These are phyloP conservation scores for Nicotiana noctiflora DNA, from an alignment of 257 asterid genomes.

Conservation along the genomic window DNA sequence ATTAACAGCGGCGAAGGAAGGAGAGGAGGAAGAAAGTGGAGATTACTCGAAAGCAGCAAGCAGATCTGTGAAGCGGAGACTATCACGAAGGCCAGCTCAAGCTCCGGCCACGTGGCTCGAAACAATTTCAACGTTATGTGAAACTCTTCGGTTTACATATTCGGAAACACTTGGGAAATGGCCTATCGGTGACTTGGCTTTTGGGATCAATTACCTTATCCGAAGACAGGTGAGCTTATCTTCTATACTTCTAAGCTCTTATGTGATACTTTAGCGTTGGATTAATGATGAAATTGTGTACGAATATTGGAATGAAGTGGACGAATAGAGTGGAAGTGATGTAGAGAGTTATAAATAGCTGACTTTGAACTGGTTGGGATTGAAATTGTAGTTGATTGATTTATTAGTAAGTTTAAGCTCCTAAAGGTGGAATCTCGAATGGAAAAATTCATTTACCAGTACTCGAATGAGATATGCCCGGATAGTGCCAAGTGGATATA, in stretches of 20 bases:
- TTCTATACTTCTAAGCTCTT: background rate
- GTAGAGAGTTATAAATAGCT: background rate
- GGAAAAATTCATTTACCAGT: background rate
- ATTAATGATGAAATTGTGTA: background rate
- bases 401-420: background rate
- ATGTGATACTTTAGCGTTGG: background rate
- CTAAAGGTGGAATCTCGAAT: background rate
- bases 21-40: slow-evolving; percentile 28
- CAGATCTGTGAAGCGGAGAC: slow-evolving; percentile 52
- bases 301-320: background rate
- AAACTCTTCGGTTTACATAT: slow-evolving; percentile 74
- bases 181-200: slow-evolving; percentile 84
- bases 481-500: background rate
- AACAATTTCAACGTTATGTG: slow-evolving; percentile 59
- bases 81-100: slow-evolving; percentile 79
- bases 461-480: background rate
- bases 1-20: slow-evolving; percentile 34
- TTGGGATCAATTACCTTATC: slow-evolving; percentile 71
- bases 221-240: slow-evolving; percentile 55
- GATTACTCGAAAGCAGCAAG: slow-evolving; percentile 47
- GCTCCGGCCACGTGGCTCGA: slow-evolving; percentile 88
- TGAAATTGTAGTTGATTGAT: background rate
- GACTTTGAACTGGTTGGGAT: background rate
- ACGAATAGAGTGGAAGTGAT: background rate
- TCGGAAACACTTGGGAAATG: slow-evolving; percentile 82